phyloP scores from a whole-genome alignment of 192 early-diverging fungal species.

The Umbelopsis sp. region DNA sequence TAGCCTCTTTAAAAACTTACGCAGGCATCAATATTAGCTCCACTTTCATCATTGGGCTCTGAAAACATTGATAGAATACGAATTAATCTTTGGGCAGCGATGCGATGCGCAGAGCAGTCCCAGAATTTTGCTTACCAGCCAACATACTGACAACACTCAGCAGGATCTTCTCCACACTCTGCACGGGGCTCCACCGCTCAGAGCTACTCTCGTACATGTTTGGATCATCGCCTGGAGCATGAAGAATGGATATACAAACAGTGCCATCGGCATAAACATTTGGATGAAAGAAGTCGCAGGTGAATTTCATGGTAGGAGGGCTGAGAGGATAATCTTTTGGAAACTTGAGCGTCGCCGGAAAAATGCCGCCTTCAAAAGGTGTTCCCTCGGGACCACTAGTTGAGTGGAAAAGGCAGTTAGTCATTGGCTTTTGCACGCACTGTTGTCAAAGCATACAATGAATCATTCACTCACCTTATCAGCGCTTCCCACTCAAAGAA shows the following conservation, averaged over 20 bases:
- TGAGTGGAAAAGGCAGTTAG: conserved; percentile 17
- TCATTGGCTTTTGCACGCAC: conserved; percentile 32
- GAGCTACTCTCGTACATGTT: conserved; percentile 96
- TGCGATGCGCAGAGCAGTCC: neutral
- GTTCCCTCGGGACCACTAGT: conserved; percentile 88
- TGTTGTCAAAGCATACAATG: neutral
- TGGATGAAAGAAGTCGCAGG: conserved; percentile 93
- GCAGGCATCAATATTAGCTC: conserved; percentile 97
- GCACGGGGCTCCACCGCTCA: conserved; percentile 97
- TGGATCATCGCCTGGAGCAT: conserved; percentile 97
- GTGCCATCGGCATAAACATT: conserved; percentile 95
- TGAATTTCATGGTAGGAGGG: conserved; percentile 97
- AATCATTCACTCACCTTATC: conserved; percentile 62
- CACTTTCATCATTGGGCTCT: conserved; percentile 98
- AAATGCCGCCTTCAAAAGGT: conserved; percentile 94
- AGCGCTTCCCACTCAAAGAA: conserved; percentile 90
- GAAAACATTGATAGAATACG: neutral
- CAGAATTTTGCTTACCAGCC: conserved; percentile 54
- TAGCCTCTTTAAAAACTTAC: conserved; percentile 46
- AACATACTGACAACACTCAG: conserved; percentile 95
- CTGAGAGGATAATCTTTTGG: conserved; percentile 95
- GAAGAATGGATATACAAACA: conserved; percentile 98
- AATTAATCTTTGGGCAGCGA: neutral
- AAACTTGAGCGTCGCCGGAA: conserved; percentile 85
- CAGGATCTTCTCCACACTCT: conserved; percentile 98